Evolutionary conservation across 176 grass and related monocot genomes (phyloP).

Genomic region (Aegilops bicornis): DNA sequence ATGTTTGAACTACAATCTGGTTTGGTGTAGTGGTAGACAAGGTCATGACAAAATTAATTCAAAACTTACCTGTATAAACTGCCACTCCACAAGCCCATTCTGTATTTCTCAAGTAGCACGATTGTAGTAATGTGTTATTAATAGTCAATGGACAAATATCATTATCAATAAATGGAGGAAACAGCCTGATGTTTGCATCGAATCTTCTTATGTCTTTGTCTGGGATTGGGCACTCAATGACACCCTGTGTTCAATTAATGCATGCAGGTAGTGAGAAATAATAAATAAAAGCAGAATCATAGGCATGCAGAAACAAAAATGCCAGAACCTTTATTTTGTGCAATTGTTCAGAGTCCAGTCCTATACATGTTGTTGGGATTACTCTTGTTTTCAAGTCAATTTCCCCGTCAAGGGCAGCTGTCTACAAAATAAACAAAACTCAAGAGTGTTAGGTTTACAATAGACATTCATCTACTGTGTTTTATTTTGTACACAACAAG

Average conservation of each 20-base stretch:
- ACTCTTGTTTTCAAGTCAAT: constrained; percentile 91
- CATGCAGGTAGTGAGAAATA: constrained; percentile 32
- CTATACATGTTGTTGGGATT: constrained; percentile 68
- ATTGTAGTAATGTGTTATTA: constrained; percentile 92
- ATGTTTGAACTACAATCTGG: constrained; percentile 1
- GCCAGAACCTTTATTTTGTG: constrained; percentile 83
- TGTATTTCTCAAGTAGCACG: constrained; percentile 96
- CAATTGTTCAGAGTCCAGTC: constrained; percentile 76
- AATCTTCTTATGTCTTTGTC: constrained; percentile 99
- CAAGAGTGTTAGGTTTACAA: constrained; percentile 25
- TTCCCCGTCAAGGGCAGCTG: constrained; percentile 96
- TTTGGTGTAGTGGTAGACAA: background rate
- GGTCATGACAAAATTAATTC: constrained; percentile 1
- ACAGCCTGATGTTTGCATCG: constrained; percentile 92
- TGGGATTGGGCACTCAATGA: constrained; percentile 84
- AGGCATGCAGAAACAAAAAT: constrained; percentile 22
- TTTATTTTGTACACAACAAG: background rate
- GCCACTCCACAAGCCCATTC: constrained; percentile 99
- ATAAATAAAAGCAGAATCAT: constrained; percentile 12
- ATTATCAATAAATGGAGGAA: constrained; percentile 98
- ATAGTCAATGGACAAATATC: constrained; percentile 84
- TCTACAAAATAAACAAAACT: constrained; percentile 58
- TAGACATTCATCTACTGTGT: background rate
- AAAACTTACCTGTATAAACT: constrained; percentile 81
- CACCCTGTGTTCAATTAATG: constrained; percentile 68